A percentile compares a stretch with the other conserved stretches of the same genome.
Conservation (phyloP, 1,284 basidiomycete species). For the Leccinum pachyderme region DNA sequence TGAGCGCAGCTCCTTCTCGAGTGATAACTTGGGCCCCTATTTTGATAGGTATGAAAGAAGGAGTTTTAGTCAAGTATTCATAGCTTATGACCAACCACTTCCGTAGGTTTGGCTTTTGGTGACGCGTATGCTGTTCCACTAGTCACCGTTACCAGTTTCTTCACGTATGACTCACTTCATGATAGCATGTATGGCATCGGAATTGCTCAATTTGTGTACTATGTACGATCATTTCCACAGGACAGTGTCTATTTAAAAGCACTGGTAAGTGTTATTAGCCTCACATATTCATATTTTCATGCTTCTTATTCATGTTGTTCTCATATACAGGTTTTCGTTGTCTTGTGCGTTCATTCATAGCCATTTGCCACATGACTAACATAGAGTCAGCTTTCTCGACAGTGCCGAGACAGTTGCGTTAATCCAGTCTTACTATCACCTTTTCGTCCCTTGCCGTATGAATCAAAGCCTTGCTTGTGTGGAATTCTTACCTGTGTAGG, state of each 20-base stretch:
- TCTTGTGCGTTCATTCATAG: slow-evolving; percentile 7
- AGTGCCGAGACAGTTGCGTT: slow-evolving; percentile 4
- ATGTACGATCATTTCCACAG: slow-evolving; percentile 16
- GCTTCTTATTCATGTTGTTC: too few species aligned
- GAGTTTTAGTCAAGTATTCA: neutral
- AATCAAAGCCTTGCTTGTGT: neutral
- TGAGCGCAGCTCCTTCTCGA: neutral
- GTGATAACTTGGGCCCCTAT: slow-evolving; percentile 6
- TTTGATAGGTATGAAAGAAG: slow-evolving; percentile 10
- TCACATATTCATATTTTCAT: neutral
- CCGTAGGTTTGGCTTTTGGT: slow-evolving; percentile 1
- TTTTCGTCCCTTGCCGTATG: slow-evolving; percentile 11
- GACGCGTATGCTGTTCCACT: neutral
- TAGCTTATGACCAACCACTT: neutral
- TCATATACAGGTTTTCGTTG: slow-evolving; percentile 7
- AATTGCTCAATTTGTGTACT: slow-evolving; percentile 17
- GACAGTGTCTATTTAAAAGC: slow-evolving; percentile 10
- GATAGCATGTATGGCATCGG: slow-evolving; percentile 14
- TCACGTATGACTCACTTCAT: neutral
- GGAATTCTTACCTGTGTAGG: slow-evolving; percentile 13
- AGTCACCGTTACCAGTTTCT: neutral
- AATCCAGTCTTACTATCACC: neutral
- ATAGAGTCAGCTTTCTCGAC: slow-evolving; percentile 7
- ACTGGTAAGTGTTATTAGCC: slow-evolving; percentile 5
- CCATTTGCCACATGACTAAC: slow-evolving; percentile 3